Conservation (phyloP, 371 early-diverging fungal species). For the Apophysomyces elegans region DNA sequence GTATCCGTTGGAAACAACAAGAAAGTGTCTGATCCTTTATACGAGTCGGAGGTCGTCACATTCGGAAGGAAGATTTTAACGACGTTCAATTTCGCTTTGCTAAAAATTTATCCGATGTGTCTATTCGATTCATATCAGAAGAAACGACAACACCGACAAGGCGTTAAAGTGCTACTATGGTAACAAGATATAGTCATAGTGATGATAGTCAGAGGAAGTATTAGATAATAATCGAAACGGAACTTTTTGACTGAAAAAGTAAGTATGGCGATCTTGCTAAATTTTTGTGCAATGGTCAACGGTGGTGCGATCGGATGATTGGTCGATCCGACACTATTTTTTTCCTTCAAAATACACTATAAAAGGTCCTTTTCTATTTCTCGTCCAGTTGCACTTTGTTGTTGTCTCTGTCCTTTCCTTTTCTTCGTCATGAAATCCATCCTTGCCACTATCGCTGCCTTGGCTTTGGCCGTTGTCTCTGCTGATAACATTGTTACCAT, state of each 20-base stretch:
- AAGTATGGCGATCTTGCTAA: slow-evolving; percentile 9
- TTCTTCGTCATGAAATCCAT: slow-evolving; percentile 25
- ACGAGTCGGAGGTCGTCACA: too few species aligned
- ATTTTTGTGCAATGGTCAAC: slow-evolving; percentile 2
- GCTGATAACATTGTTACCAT: slow-evolving; percentile 21
- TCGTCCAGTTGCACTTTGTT: neutral
- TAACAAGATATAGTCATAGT: too few species aligned
- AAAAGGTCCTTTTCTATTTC: neutral
- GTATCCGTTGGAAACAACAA: too few species aligned
- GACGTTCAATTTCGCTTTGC: too few species aligned
- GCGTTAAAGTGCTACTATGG: too few species aligned
- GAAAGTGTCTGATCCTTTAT: too few species aligned
- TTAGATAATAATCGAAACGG: neutral
- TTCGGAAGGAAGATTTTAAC: too few species aligned
- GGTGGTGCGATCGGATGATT: slow-evolving; percentile 8
- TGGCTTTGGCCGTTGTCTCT: slow-evolving; percentile 22
- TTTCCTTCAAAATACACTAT: neutral
- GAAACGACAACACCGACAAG: too few species aligned
- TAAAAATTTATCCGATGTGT: too few species aligned
- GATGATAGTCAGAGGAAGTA: neutral
- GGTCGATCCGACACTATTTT: slow-evolving; percentile 3
- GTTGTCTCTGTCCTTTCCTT: slow-evolving; percentile 8
- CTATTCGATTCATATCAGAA: too few species aligned
- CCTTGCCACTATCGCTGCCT: slow-evolving; percentile 26
- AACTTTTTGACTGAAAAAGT: neutral